Conservation (phyloP, 2,329 filamentous ascomycete species). For the Rhynchosporium secalis region DNA sequence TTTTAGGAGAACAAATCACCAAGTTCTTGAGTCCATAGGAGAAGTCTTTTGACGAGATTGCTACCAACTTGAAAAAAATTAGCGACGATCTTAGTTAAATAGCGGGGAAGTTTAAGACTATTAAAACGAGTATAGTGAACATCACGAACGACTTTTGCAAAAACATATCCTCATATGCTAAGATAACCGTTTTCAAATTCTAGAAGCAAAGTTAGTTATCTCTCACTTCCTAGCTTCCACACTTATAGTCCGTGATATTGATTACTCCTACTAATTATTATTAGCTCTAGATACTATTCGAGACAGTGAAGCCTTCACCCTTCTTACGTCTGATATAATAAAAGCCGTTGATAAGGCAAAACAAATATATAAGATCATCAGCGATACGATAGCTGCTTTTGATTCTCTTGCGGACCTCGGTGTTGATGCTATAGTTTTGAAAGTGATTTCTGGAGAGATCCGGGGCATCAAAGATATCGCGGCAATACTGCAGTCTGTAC, state of each 20-base stretch:
- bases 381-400: not conserved
- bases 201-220: not conserved
- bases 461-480: not conserved
- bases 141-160: slow-evolving; percentile 7
- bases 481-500: slow-evolving; percentile 1
- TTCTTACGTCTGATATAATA: not conserved
- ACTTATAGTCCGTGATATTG: too few relatives aligned
- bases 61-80: not conserved
- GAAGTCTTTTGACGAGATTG: not conserved
- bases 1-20: not conserved
- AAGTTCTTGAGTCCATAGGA: not conserved
- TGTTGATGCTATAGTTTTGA: not conserved
- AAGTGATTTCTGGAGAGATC: not conserved
- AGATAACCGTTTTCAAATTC: not conserved
- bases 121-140: not conserved
- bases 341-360: not conserved
- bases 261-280: too few relatives aligned
- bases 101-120: not conserved
- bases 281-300: not conserved
- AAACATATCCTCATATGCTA: not conserved
- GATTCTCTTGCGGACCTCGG: not conserved
- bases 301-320: not conserved
- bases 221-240: too few relatives aligned
- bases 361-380: not conserved
- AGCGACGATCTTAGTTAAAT: not conserved